Percentiles rank a stretch among this genome's conserved stretches.
phyloP scores from a whole-genome alignment of 2,329 filamentous ascomycete species.

The Fusarium setosum region DNA sequence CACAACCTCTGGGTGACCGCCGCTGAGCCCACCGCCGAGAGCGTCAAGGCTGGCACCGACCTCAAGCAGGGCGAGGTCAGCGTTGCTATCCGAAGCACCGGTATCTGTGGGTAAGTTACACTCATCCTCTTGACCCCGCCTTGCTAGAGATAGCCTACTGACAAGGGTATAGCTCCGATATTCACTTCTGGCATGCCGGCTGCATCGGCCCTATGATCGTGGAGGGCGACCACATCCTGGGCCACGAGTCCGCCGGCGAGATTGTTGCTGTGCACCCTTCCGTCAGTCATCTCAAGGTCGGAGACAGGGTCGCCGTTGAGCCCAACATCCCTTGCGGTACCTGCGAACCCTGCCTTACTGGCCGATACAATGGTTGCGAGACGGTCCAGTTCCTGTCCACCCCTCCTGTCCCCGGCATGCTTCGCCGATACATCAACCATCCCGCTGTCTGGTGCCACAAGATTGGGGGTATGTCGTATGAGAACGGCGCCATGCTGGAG shows the following conservation, averaged over 20 bases:
- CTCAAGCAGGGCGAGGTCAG: conserved; percentile 88
- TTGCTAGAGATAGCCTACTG: conserved; percentile 17
- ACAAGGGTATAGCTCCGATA: conserved; percentile 74
- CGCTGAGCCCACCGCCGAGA: conserved; percentile 80
- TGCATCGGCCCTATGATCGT: conserved; percentile 98
- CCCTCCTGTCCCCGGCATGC: conserved; percentile 86
- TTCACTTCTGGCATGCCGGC: conserved; percentile 97
- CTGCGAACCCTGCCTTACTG: conserved; percentile 91
- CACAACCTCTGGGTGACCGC: conserved; percentile 92
- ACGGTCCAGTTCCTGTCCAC: conserved; percentile 89
- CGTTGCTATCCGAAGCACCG: conserved; percentile 90
- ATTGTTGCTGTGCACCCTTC: conserved; percentile 85
- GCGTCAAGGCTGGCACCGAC: conserved; percentile 73
- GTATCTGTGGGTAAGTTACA: conserved; percentile 84
- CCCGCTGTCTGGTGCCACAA: conserved; percentile 96
- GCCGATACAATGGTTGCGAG: conserved; percentile 95
- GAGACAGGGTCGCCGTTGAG: conserved; percentile 93
- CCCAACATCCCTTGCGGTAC: conserved; percentile 92
- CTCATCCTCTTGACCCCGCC: conserved; percentile 1
- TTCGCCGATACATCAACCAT: conserved; percentile 95
- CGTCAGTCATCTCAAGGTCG: conserved; percentile 80
- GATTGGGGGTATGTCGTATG: conserved; percentile 91
- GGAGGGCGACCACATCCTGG: conserved; percentile 86
- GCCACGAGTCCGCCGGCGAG: conserved; percentile 91
- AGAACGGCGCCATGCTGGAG: conserved; percentile 91